A percentile compares a stretch with the other conserved stretches of the same genome.
phyloP scores from a whole-genome alignment of 2,329 filamentous ascomycete species.

The Paracamarosporium sp. region DNA sequence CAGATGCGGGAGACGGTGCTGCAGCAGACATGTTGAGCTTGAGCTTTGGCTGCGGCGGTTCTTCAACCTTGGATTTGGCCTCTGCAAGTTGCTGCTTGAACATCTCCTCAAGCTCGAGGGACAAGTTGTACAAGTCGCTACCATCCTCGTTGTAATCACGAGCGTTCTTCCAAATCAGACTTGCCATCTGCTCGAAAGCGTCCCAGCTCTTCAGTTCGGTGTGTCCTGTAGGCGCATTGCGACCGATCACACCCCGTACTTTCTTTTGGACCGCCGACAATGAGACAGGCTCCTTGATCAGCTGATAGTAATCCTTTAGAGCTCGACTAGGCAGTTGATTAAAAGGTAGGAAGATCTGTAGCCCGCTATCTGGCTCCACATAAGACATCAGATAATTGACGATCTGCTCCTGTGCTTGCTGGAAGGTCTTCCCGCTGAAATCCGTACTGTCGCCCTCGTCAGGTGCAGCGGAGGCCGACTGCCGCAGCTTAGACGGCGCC shows the following conservation, averaged over 20 bases:
- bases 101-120: slow-evolving; percentile 77
- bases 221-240: slow-evolving; percentile 63
- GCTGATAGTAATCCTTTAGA: slow-evolving; percentile 83
- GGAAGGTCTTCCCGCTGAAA: slow-evolving; percentile 78
- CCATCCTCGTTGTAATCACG: slow-evolving; percentile 91
- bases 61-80: slow-evolving; percentile 74
- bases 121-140: slow-evolving; percentile 80
- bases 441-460: slow-evolving; percentile 44
- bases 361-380: slow-evolving; percentile 66
- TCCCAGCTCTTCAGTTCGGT: slow-evolving; percentile 85
- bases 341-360: slow-evolving; percentile 77
- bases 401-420: slow-evolving; percentile 86
- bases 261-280: slow-evolving; percentile 79
- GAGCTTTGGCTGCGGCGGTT: slow-evolving; percentile 77
- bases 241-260: slow-evolving; percentile 74
- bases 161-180: slow-evolving; percentile 86
- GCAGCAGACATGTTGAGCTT: slow-evolving; percentile 72
- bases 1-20: slow-evolving; percentile 25
- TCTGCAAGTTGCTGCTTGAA: slow-evolving; percentile 73
- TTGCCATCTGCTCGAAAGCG: slow-evolving; percentile 79
- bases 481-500: slow-evolving; percentile 40
- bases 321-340: slow-evolving; percentile 76
- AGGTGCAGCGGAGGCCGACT: slow-evolving; percentile 32
- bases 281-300: slow-evolving; percentile 82
- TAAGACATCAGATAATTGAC: slow-evolving; percentile 74